Evolutionary conservation across 257 asterid species (phyloP), one percentile per base, ranked within the genome.

Genomic region (Eustoma russellianum): DNA sequence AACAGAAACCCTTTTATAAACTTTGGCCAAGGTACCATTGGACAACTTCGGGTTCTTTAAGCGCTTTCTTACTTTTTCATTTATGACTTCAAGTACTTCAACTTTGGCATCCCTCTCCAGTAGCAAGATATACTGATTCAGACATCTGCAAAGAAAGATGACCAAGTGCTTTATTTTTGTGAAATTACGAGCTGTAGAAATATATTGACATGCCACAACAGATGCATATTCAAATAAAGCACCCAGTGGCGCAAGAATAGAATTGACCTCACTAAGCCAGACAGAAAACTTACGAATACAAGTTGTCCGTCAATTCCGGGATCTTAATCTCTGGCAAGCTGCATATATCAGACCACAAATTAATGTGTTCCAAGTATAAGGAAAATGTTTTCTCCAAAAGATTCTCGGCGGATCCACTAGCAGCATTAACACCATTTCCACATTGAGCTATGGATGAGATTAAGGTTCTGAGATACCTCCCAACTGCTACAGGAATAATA

Each of bases 31-130:
- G 76, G 73, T 73, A 63, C 94, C 79, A 60, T 78, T 87, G 5
- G 98, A 82, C 77, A 87, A 65, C 74, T 91, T 87, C 41, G 97
- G 97, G 78, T 91, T 91, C 94, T 91, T 91, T 71, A 91, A 56
- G 34, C 98, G 93, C 82, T 82, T 91, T 58, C 98, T 70, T 69
- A 91, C 82, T 78, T 91, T 91, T 80, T 91, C 97, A 52, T 83
- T 85, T 72, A 88, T 87, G 71, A 76, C 94, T 74, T 91, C 98
- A 24, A 91, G 95, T 49, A 83, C 74, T 75, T 91, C 97, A 48
- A 85, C 85, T 73, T 79, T 91, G 75, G 82, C 71, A 68, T 74
- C 75, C 62, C 56, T 70, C 83, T 91, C 95, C 62, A 91, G 68
- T 41, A 75, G 83, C 69, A 80, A 93, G 75, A 82, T 71, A 64